Conservation (phyloP, 2,329 filamentous ascomycete genomes). For the Colletotrichum filicis region DNA sequence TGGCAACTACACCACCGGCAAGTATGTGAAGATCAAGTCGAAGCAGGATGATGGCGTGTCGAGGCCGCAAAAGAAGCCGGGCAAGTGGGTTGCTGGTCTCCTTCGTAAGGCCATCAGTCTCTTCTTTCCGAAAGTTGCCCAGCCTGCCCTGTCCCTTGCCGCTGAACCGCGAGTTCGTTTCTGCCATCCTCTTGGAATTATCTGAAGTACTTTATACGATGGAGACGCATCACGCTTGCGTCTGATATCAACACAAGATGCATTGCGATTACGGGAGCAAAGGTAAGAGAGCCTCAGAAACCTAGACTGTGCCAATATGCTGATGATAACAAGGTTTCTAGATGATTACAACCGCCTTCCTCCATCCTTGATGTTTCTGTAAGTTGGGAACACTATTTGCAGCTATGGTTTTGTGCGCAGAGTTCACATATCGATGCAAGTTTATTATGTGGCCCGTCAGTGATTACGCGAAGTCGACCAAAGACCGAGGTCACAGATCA, state of each 20-base stretch:
- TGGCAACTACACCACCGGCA: not conserved
- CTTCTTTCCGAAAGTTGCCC: not conserved
- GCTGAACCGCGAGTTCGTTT: not conserved
- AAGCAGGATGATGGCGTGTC: not conserved
- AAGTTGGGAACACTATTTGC: too few relatives aligned
- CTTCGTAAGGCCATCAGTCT: not conserved
- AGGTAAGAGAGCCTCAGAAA: not conserved
- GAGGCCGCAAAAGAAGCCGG: not conserved
- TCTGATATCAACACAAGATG: not conserved
- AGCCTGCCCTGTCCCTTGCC: not conserved
- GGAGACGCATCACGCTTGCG: too few relatives aligned
- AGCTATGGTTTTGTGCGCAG: too few relatives aligned
- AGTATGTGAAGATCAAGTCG: not conserved
- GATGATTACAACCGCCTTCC: not conserved
- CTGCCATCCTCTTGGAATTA: not conserved
- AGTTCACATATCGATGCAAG: too few relatives aligned
- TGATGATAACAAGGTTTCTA: not conserved
- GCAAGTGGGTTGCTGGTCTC: not conserved
- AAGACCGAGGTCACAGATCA: too few relatives aligned
- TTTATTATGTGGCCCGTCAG: too few relatives aligned
- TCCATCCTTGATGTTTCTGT: not conserved
- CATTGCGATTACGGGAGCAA: not conserved
- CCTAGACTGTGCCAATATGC: not conserved
- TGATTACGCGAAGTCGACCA: too few relatives aligned
- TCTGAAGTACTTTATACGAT: too few relatives aligned